Evolutionary conservation across 805 yeast species (phyloP), one percentile per base, ranked within the genome.

Genomic region (Yamadazyma tumulicola): DNA sequence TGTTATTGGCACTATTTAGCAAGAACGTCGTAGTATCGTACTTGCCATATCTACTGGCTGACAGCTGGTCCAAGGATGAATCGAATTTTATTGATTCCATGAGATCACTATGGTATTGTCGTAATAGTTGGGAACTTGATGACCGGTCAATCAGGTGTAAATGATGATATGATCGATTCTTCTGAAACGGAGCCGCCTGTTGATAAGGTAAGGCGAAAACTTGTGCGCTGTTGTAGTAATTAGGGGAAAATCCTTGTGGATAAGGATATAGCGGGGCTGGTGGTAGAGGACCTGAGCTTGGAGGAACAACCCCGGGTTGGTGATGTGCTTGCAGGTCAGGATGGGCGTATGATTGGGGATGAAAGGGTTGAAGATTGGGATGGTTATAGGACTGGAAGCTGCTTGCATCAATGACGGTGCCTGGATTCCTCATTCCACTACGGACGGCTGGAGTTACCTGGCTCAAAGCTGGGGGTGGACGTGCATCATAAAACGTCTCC

Each of bases 71-170:
- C 26, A 42, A 34, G 5, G 48, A 19, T 4, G 43, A 38, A 16
- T 51, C 48, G 31, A 52, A 50, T 10, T 48, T 49, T 6, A 55
- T 39, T 9, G 43, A 29, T 15, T 52, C 55, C 37, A 59, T 27
- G n/a, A 59, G 26, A 9, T 46, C 44, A 6, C 45, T 39, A 27
- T 58, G 62, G 3, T 51, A 45, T 12, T 45, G 45, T 10, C 39
- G 30, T 19, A 49, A 31, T 27, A 43, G 46, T 12, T 42, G 32
- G 4, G 46, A 36, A 6, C 48, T 30, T 2, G 55, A 46, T 21
- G 48, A 33, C 15, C 41, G 41, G 24, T 38, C 45, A n/a, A 43
- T 41, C 3, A 43, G 38, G 14, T 52, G 52, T 30, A 43, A 40
- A 38, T 52, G 55, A 41, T 41, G 48, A 31, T 35, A 51, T 6